Conservation (phyloP, 306 rosid species). For the Dalbergia cultrata region DNA sequence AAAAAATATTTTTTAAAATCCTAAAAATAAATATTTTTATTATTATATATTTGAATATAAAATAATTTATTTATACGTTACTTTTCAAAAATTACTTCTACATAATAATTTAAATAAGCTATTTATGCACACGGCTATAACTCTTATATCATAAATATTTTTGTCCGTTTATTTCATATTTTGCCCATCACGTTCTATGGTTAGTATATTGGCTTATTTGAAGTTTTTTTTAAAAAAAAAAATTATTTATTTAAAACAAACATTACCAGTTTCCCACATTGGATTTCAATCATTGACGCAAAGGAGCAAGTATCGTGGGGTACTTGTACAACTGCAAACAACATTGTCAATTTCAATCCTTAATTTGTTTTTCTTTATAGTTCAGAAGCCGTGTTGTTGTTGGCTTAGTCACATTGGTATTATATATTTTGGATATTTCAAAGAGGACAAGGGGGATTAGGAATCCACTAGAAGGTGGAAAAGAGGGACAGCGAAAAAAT, state of each 20-base stretch:
- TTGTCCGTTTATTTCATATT: neutral
- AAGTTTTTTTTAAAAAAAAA: neutral
- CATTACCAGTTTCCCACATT: neutral
- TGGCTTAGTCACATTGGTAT: conserved; percentile 10
- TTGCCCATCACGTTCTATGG: neutral
- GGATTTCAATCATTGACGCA: conserved; percentile 26
- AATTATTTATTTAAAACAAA: neutral
- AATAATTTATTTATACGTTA: too few relatives aligned
- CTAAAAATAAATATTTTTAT: too few relatives aligned
- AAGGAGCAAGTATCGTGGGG: conserved; percentile 16
- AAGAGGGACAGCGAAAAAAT: neutral
- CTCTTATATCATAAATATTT: neutral
- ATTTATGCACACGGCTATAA: too few relatives aligned
- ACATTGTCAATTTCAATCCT: neutral
- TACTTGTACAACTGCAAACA: neutral
- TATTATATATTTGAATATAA: too few relatives aligned
- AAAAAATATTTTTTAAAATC: too few relatives aligned
- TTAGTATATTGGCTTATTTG: neutral
- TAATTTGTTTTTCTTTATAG: neutral
- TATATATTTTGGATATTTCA: conserved; percentile 37
- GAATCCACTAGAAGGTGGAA: conserved; percentile 42
- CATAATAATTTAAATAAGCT: too few relatives aligned
- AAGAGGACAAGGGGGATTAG: conserved; percentile 22
- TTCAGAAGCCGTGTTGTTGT: conserved; percentile 41
- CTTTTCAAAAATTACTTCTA: too few relatives aligned